Evolutionary conservation across 1,284 basidiomycete species (phyloP), one percentile per base, ranked within the genome.

Genomic region (Heterobasidion parviporum): DNA sequence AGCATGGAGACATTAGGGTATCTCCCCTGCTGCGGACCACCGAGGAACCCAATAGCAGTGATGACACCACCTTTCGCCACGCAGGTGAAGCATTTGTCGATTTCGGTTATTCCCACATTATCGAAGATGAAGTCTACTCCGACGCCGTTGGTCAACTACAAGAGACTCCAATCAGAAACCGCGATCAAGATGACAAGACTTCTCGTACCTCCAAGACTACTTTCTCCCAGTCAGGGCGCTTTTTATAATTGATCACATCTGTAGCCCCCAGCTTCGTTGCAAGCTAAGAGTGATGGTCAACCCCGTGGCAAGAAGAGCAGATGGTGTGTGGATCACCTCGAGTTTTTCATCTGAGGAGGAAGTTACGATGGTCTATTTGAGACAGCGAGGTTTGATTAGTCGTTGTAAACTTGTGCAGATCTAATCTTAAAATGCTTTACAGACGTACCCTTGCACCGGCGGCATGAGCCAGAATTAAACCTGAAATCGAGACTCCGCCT

Each of bases 341-440:
- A 82, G 70, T 65, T 87, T 87, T 38, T 79, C 74, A 59, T 83
- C 80, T 0, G 80, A 81, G 0, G 81, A 83, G 0, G 80, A 83
- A 0, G 81, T 84, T 26, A 74, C 72, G 57, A 87, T 82, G 16
- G 57, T 57, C 57, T 54, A 47, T 32, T 48, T 32, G 3, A 14
- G n/a, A 41, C 4, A n/a, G 38, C 10, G 1, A 41, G n/a, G 12
- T 10, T 1, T 10, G 3, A n/a, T 41, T 6, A 41, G n/a, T 41
- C 26, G 26, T 26, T 26, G 26, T 4, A 6, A 41, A 7, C 38
- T 12, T 12, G 10, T 41, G 10, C 8, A n/a, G 38, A 10, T 6
- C 12, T 6, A n/a, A 41, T 1, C n/a, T 10, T 41, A 6, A 6
- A 4, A 6, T 26, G 26, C 38, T 41, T 12, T 8, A 41, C 38